Evolutionary conservation across 2,329 filamentous ascomycete genomes (phyloP), one percentile per base, ranked within the genome.

Genomic region (Nemania abortiva): DNA sequence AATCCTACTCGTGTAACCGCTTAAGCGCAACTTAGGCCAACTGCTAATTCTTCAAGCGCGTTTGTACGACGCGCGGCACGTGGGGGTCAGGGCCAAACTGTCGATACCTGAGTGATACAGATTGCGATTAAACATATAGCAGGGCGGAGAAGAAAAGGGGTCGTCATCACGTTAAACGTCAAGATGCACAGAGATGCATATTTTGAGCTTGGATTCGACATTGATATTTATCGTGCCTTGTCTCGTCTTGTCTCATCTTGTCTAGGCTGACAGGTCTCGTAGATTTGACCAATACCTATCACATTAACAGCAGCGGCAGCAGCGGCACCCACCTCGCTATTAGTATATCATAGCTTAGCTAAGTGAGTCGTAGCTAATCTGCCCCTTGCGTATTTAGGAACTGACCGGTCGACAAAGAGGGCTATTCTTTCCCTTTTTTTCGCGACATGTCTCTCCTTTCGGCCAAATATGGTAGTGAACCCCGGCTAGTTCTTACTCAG

Each of bases 401-500:
- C 39, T 42, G 39, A 42, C 39, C 39, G 39, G 39, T 42, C 39
- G 15, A 42, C 47, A 2, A 20, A 18, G 18, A 49, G 20, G 47
- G 6, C 34, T 9, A 9, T 7, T 37, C 34, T 37, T 37, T 37
- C 34, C 34, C 34, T 20, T 29, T 7, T 20, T 7, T 2, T 68
- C 66, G 66, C 63, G 20, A 24, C 57, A 69, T 66, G 29, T 50
- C 58, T 62, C 66, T 69, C 29, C 45, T 62, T 69, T 54, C 15
- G 47, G 63, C n/a, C 10, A 22, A 42, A 45, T 15, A 56, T 34
- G 63, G 63, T 54, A 57, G 20, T 5, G 45, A 7, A 27, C 42
- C 50, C 45, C 31, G 29, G 52, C 37, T 65, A 68, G 52, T 39
- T 65, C 52, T 69, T 66, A 69, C 62, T 69, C 66, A 69, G 62